Conservation (phyloP, 495 filamentous ascomycete species). For the Xylaria palmicola region DNA sequence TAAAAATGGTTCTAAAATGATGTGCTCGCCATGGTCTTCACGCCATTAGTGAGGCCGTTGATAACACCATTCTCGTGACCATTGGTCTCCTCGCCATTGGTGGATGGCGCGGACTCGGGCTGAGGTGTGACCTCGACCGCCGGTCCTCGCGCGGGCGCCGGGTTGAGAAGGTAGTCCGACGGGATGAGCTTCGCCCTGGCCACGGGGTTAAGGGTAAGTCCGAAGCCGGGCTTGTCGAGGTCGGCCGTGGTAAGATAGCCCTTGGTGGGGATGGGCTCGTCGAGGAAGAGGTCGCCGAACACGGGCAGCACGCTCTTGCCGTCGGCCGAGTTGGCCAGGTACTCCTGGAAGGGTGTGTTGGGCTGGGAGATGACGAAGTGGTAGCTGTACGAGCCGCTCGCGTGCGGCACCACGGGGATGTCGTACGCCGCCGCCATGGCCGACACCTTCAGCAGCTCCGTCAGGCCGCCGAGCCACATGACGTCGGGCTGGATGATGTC, state of each 20-base stretch:
- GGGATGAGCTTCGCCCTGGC: conserved; percentile 71
- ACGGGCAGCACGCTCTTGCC: conserved; percentile 85
- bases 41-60: conserved; percentile 16
- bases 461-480: conserved; percentile 94
- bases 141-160: conserved; percentile 64
- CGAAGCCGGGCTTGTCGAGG: conserved; percentile 88
- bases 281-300: conserved; percentile 85
- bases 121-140: conserved; percentile 10
- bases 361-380: conserved; percentile 90
- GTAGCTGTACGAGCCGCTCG: conserved; percentile 89
- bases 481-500: conserved; percentile 94
- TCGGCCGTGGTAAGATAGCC: conserved; percentile 75
- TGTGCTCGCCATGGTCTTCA: conserved; percentile 22
- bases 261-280: conserved; percentile 83
- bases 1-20: neutral
- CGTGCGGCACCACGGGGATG: conserved; percentile 90
- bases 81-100: conserved; percentile 12
- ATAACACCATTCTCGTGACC: conserved; percentile 23
- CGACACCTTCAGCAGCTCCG: conserved; percentile 84
- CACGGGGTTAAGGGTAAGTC: conserved; percentile 76
- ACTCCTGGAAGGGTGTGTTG: conserved; percentile 92
- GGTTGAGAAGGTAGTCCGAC: conserved; percentile 66
- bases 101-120: neutral
- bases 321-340: conserved; percentile 86
- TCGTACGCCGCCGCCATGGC: conserved; percentile 90